phyloP scores from a whole-genome alignment of 2,329 filamentous ascomycete species.

The Xylaria sp. region DNA sequence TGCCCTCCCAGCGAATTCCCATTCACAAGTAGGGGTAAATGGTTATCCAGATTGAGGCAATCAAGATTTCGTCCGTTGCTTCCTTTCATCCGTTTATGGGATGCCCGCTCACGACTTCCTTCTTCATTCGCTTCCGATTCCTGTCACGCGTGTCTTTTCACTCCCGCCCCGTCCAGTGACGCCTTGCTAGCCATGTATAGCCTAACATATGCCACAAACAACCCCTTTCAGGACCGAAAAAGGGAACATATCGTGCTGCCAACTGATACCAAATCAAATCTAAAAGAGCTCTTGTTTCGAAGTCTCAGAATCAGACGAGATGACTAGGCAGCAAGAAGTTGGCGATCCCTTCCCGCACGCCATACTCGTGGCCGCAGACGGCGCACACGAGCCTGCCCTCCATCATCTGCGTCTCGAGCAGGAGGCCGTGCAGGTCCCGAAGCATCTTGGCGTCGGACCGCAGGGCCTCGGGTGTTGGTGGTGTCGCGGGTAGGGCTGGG shows the following conservation, averaged over 20 bases:
- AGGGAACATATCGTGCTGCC: neutral
- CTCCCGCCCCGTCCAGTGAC: neutral
- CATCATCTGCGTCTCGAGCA: conserved; percentile 89
- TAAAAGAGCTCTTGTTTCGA: neutral
- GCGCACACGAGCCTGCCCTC: conserved; percentile 91
- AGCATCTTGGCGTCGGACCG: conserved; percentile 74
- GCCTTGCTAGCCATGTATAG: neutral
- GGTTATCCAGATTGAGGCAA: neutral
- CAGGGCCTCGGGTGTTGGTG: conserved; percentile 71
- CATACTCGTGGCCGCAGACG: conserved; percentile 93
- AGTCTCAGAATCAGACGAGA: conserved; percentile 69
- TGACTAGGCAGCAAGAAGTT: conserved; percentile 96
- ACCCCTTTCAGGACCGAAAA: neutral
- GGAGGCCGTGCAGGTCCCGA: conserved; percentile 79
- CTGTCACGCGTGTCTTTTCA: neutral
- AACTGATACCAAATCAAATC: neutral
- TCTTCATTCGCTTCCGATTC: neutral
- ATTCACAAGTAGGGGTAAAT: neutral
- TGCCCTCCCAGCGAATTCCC: neutral
- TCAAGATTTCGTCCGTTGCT: neutral
- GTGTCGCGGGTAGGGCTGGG: conserved; percentile 72
- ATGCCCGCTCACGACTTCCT: no score
- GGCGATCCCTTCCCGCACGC: conserved; percentile 93
- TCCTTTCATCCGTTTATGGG: neutral
- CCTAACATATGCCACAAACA: no score